Conservation (phyloP, 306 rosid genomes). For the Lupinus albus region DNA sequence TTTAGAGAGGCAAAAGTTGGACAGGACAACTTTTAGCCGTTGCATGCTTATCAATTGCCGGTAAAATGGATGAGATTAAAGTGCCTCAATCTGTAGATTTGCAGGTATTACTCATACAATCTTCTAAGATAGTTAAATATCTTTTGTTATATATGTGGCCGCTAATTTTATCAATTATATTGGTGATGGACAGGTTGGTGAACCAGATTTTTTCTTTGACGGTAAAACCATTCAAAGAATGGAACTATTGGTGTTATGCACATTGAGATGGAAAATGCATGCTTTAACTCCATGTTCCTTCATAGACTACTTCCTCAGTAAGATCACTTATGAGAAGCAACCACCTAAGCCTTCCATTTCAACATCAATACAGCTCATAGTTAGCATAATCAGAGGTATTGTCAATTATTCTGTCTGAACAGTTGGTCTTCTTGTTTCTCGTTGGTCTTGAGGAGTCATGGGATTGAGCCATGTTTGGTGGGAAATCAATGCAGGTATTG, state of each 20-base stretch:
- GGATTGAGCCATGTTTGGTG: conserved; percentile 46
- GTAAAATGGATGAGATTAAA: conserved; percentile 78
- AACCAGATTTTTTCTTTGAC: conserved; percentile 75
- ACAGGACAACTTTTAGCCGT: conserved; percentile 76
- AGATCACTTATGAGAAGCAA: conserved; percentile 48
- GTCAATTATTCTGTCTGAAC: conserved; percentile 36
- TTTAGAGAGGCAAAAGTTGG: conserved; percentile 73
- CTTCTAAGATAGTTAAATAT: conserved; percentile 22
- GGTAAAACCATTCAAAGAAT: conserved; percentile 73
- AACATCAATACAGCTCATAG: conserved; percentile 66
- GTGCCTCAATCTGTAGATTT: conserved; percentile 73
- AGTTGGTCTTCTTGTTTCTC: conserved; percentile 25
- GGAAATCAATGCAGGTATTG: conserved; percentile 76
- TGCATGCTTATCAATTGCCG: conserved; percentile 81
- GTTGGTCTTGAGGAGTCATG: conserved; percentile 48
- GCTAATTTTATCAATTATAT: conserved; percentile 21
- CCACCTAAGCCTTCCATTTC: conserved; percentile 40
- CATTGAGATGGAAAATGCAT: conserved; percentile 83
- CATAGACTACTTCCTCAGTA: conserved; percentile 75
- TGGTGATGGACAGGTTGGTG: conserved; percentile 65
- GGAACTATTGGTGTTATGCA: conserved; percentile 77
- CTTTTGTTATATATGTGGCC: conserved; percentile 20
- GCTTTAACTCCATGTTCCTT: conserved; percentile 77
- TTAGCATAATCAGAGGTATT: conserved; percentile 69
- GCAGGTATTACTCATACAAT: conserved; percentile 58